Conservation (phyloP, 78 protist genomes). For the Dictyostelium capitatum region DNA sequence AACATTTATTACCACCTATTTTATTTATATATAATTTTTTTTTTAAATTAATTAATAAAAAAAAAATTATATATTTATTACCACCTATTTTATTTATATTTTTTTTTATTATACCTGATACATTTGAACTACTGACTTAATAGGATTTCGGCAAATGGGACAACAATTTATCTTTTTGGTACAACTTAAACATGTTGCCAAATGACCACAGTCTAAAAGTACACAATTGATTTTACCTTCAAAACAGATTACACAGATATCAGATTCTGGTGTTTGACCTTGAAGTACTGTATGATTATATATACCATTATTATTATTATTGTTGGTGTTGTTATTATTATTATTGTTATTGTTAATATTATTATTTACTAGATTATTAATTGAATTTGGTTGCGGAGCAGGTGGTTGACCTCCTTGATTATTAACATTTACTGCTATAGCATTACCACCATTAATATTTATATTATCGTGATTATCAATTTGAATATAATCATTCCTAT, state of each 20-base stretch:
- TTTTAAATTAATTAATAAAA: too few relatives aligned
- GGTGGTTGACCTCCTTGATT: background rate
- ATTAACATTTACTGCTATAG: background rate
- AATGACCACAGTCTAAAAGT: constrained; percentile 50
- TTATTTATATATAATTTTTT: background rate
- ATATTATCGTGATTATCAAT: background rate
- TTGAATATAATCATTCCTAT: background rate
- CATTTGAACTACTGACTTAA: constrained; percentile 33
- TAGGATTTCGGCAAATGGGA: constrained; percentile 39
- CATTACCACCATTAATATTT: background rate
- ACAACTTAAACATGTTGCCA: constrained; percentile 15
- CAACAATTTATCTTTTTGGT: constrained; percentile 6
- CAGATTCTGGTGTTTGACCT: constrained; percentile 27
- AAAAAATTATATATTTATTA: too few relatives aligned
- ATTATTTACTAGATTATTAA: background rate
- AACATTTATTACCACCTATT: too few relatives aligned
- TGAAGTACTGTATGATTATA: constrained; percentile 1
- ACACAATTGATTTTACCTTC: constrained; percentile 34
- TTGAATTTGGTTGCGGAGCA: background rate
- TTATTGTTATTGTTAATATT: background rate
- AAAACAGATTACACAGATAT: constrained; percentile 27
- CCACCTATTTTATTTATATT: background rate
- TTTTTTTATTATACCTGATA: constrained; percentile 19
- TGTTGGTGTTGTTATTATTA: background rate
- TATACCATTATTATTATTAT: background rate